Evolutionary conservation across 2,329 filamentous ascomycete genomes (phyloP), one percentile per base, ranked within the genome.

Genomic region (Lizonia empirigonia): DNA sequence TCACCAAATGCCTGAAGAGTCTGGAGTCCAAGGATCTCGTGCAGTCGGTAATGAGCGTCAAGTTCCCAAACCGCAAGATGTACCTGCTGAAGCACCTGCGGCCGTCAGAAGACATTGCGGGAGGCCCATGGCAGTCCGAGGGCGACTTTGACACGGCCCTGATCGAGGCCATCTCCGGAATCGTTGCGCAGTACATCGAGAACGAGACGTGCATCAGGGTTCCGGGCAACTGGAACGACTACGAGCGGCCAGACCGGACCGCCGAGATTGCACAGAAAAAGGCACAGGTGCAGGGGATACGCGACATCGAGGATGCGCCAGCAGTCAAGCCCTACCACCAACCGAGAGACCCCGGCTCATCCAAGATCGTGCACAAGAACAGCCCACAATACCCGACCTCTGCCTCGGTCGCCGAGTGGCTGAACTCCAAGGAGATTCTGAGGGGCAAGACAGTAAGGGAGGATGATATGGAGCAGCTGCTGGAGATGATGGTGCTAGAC

Each of bases 51-150:
- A 94, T 93, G 76, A 94, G 88, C 73, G 91, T 96, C 74, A 91
- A 96, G 76, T 87, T 89, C 68, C 90, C 91, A 22, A 89, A 87
- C 60, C 89, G 94, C 70, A 96, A 96, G 76, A 96, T 96, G 83
- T 99, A 94, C 80, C 96, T 99, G 82, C 87, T 96, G 67, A 85
- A 87, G 45, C 87, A 87, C 56, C 83, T 99, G 54, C 85, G 86
- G 9, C 93, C 94, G 0, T 90, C 88, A 45, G 92, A 97, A 56
- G 89, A 94, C 55, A 90, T 95, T 37, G 96, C 91, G 0, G 94
- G 94, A 38, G 94, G 94, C 1, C 89, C 91, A 7, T 99, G 93
- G 90, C 97, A 94, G 72, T 92, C 90, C 7, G 91, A 96, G 57
- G 90, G 91, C 44, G 89, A 92, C 59, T 82, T 97, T 10, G 94